Evolutionary conservation across 116 monocot genomes (phyloP), one percentile per base, ranked within the genome.

Genomic region (Posidonia oceanica): DNA sequence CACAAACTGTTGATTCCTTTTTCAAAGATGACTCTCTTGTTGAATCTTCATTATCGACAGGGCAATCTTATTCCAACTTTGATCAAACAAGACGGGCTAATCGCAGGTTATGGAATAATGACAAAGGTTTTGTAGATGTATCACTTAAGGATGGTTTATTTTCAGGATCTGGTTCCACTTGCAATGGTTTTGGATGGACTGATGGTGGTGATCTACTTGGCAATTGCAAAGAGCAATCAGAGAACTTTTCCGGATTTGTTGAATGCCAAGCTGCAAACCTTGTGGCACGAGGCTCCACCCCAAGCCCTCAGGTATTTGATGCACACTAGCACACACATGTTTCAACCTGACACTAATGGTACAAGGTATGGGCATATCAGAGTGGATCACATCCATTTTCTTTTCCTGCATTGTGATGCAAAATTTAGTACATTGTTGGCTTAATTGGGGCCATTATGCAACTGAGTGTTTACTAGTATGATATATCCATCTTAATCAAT

Each of bases 111-210:
- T 91, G 91, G 91, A 83, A 44, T 60, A 75, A 84, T 59, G 83
- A 86, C 20, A 39, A 66, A 61, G 39, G 79, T 53, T 71, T 80
- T 39, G 77, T 97, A 2, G 89, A 97, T 80, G 68, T 89, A 59
- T 89, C 96, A 61, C 63, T 91, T 66, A 91, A 85, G 55, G 88
- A 95, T 76, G 88, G 94, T 8, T 72, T 94, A 54, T 76, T 81
- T 64, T 70, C 69, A 63, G 82, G 70, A n/a, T n/a, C n/a, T n/a
- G n/a, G 62, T 42, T 68, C 81, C 14, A 67, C 17, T 20, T 69
- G 59, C 68, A 64, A 76, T 18, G 53, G 54, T 20, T 65, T 75
- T 14, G 36, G 75, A 52, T 62, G 77, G 18, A 63, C 23, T 39
- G 17, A 63, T 10, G 40, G 67, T 58, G 54, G 59, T 69, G 69